Evolutionary conservation across 805 yeast species (phyloP).

Genomic region (Ogataea glucozyma): DNA sequence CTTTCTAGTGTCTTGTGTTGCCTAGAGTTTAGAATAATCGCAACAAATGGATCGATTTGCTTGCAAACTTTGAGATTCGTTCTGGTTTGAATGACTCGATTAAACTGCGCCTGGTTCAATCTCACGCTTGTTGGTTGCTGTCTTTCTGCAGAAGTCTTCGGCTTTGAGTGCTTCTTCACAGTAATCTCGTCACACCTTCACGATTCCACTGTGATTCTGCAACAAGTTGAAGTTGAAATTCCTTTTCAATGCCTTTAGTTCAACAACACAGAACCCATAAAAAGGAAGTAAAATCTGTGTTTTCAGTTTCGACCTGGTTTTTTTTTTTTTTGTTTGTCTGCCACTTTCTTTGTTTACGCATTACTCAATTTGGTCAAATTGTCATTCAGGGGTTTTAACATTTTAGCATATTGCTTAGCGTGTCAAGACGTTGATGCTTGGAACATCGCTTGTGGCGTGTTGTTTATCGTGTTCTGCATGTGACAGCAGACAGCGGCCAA

Average conservation of each 20-base stretch:
- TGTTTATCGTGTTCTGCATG: neutral
- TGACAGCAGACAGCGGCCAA: neutral
- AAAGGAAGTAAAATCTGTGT: conserved; percentile 1
- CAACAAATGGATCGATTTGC: no score
- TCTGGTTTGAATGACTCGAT: no score
- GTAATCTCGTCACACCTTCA: no score
- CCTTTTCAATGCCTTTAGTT: conserved; percentile 5
- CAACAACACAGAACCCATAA: conserved; percentile 6
- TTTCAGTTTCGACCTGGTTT: neutral
- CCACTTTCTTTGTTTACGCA: conserved; percentile 9
- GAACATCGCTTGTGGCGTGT: neutral
- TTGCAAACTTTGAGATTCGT: no score
- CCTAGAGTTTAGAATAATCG: no score
- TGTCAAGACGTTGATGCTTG: no score
- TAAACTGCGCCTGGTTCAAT: no score
- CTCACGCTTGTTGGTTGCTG: no score
- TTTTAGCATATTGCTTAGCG: neutral
- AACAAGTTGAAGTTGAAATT: no score
- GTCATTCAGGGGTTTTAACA: conserved; percentile 3
- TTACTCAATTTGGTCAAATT: conserved; percentile 9
- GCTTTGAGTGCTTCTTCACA: no score
- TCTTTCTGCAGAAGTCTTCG: no score
- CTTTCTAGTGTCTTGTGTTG: neutral
- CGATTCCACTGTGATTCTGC: no score
- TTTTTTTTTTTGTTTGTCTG: conserved; percentile 5